Conservation (phyloP, 257 asterid genomes). For the Nicotiana undulata region DNA sequence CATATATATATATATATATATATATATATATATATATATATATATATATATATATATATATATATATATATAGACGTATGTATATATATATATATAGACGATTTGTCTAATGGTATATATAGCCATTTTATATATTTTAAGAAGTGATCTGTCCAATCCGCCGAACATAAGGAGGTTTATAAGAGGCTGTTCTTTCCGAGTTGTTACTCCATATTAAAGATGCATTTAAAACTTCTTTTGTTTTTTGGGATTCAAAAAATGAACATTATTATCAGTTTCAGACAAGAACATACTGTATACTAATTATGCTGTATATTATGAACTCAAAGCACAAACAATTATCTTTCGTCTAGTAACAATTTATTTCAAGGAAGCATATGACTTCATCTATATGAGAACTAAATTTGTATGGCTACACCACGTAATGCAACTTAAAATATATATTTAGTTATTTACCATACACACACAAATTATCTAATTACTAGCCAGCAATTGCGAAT, state of each 20-base stretch:
- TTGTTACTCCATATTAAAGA: background rate
- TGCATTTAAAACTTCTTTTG: no score
- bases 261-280: no score
- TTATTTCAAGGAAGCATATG: background rate
- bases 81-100: no score
- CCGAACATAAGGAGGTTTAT: background rate
- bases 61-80: no score
- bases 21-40: no score
- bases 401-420: background rate
- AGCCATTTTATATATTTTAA: no score
- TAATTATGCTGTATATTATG: background rate
- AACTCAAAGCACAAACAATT: background rate
- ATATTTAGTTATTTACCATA: background rate
- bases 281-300: background rate
- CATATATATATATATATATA: no score
- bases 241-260: no score
- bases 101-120: no score
- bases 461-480: background rate
- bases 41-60: no score
- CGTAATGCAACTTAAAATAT: background rate
- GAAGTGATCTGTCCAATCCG: background rate
- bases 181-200: no score
- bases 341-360: background rate
- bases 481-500: background rate
- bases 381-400: background rate